phyloP scores from a whole-genome alignment of 306 rosid genomes.

The Inga leiocalycina region DNA sequence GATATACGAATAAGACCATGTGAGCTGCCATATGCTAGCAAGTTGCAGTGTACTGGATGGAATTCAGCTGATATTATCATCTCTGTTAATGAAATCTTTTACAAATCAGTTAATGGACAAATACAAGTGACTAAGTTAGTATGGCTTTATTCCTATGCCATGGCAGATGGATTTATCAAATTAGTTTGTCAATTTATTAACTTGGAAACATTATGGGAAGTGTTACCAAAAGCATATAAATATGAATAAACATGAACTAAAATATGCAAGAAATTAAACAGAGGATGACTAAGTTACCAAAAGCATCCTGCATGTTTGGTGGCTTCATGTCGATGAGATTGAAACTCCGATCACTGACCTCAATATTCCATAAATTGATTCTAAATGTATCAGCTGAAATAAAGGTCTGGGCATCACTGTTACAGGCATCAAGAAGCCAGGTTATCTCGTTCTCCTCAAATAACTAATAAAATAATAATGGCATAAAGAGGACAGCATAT shows the following conservation, averaged over 20 bases:
- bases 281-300: conserved; percentile 48
- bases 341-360: conserved; percentile 64
- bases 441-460: conserved; percentile 2
- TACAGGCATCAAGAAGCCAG: conserved; percentile 34
- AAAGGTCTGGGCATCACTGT: conserved; percentile 79
- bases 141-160: background rate
- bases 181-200: background rate
- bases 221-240: too few relatives aligned
- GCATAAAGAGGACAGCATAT: conserved; percentile 16
- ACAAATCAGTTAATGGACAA: background rate
- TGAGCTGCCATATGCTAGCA: conserved; percentile 78
- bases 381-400: conserved; percentile 73
- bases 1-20: conserved; percentile 67
- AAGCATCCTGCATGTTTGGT: conserved; percentile 66
- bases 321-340: conserved; percentile 80
- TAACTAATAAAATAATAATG: background rate
- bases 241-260: background rate
- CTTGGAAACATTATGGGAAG: background rate
- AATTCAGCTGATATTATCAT: conserved; percentile 76
- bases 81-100: conserved; percentile 42
- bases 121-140: background rate
- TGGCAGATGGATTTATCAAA: background rate
- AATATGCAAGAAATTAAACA: background rate
- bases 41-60: conserved; percentile 77
- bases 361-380: conserved; percentile 84